Percentiles rank a stretch among this genome's conserved stretches.
These are phyloP conservation scores for Blepharisma japonicum DNA, from an alignment of 73 alveolate species.

Conservation along the genomic window DNA sequence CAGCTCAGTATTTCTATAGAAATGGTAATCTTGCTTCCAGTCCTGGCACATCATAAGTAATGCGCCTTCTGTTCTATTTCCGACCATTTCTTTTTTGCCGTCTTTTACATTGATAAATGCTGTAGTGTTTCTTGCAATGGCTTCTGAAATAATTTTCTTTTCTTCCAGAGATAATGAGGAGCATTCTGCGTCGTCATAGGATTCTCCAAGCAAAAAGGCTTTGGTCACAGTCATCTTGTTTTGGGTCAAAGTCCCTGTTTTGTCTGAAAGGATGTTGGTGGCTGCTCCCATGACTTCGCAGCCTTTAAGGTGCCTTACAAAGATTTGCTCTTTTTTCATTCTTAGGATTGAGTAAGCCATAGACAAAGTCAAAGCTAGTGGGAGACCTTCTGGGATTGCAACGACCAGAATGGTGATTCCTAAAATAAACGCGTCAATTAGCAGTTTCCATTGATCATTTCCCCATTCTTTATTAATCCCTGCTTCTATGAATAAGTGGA, in stretches of 20 bases:
- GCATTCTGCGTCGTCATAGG: neutral
- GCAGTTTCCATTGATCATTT: neutral
- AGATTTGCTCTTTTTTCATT: constrained; percentile 89
- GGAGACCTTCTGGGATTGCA: constrained; percentile 99
- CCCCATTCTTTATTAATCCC: constrained; percentile 53
- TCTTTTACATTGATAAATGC: constrained; percentile 33
- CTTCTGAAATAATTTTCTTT: constrained; percentile 21
- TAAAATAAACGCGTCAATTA: constrained; percentile 70
- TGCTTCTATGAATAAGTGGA: constrained; percentile 61
- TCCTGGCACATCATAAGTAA: constrained; percentile 23
- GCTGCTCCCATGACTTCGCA: constrained; percentile 97
- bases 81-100: neutral
- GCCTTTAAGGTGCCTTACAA: constrained; percentile 79
- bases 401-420: constrained; percentile 90
- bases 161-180: neutral
- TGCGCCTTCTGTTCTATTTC: constrained; percentile 66
- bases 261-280: constrained; percentile 77
- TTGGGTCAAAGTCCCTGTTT: constrained; percentile 87
- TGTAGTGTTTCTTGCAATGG: constrained; percentile 32
- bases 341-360: constrained; percentile 92
- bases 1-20: neutral
- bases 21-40: neutral
- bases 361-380: constrained; percentile 96
- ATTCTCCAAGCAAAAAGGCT: constrained; percentile 31
- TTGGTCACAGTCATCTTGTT: constrained; percentile 81